These are phyloP conservation scores for Wakefieldia striispora DNA, from an alignment of 768 basidiomycete genomes.

Conservation along the genomic window DNA sequence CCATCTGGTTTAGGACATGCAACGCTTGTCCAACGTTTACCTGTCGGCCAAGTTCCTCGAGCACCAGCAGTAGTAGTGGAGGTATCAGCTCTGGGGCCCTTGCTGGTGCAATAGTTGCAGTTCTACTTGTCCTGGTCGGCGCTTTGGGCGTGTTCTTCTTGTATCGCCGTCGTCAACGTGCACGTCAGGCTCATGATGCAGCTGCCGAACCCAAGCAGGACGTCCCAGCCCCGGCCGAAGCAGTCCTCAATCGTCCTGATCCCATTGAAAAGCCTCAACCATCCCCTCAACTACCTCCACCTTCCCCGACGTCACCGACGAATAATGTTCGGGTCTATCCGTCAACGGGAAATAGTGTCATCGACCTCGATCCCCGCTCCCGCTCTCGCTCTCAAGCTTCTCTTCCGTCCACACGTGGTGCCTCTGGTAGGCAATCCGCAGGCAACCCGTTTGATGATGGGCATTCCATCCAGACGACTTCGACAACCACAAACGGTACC, in stretches of 20 bases:
- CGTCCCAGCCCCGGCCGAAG: conserved; percentile 69
- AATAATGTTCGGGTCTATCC: conserved; percentile 50
- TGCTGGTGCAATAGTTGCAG: conserved; percentile 70
- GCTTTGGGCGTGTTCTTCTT: conserved; percentile 54
- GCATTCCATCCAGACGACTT: conserved; percentile 75
- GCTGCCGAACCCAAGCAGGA: conserved; percentile 50
- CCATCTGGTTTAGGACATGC: conserved; percentile 48
- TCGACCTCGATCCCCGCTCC: conserved; percentile 60
- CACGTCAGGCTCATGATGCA: conserved; percentile 34
- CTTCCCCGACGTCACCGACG: conserved; percentile 3
- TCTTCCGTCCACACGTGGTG: conserved; percentile 13
- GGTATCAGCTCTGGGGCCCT: conserved; percentile 67
- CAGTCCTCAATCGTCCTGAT: conserved; percentile 80
- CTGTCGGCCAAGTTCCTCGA: conserved; percentile 42
- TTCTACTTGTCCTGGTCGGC: conserved; percentile 55
- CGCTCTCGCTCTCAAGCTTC: conserved; percentile 44
- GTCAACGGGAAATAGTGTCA: conserved; percentile 46
- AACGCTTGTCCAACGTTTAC: conserved; percentile 47
- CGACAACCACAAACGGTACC: conserved; percentile 71
- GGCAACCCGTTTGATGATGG: conserved; percentile 76
- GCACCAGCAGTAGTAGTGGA: conserved; percentile 27
- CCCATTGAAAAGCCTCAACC: conserved; percentile 61
- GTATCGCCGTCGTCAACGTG: conserved; percentile 58
- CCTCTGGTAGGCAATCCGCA: conserved; percentile 20
- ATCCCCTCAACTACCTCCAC: not conserved